Evolutionary conservation across 2,329 filamentous ascomycete genomes (phyloP).

Genomic region (Aspergillus pseudotamarii): DNA sequence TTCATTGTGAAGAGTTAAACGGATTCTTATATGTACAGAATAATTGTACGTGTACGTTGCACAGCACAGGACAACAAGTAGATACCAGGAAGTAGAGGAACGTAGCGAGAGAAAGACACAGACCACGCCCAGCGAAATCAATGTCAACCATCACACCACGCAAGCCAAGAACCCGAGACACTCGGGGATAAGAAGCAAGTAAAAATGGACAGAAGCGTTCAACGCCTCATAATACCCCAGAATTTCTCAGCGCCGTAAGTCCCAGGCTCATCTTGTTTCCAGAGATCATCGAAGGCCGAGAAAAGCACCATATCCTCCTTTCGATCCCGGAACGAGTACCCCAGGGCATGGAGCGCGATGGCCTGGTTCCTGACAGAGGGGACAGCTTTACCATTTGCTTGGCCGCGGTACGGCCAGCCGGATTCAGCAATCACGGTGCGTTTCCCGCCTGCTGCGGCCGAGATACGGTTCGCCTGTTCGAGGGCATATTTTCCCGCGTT

Average conservation of each 20-base stretch:
- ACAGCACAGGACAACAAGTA: neutral
- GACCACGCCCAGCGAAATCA: neutral
- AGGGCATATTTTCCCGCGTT: conserved; percentile 69
- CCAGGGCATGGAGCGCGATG: conserved; percentile 67
- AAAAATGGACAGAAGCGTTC: conserved; percentile 3
- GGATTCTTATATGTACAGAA: neutral
- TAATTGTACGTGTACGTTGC: neutral
- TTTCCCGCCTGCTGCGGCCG: conserved; percentile 55
- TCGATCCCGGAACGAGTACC: conserved; percentile 55
- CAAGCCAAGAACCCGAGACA: neutral
- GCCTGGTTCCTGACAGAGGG: conserved; percentile 69
- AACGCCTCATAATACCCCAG: conserved; percentile 63
- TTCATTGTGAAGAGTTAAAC: neutral
- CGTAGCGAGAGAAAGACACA: neutral
- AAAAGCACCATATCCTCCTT: conserved; percentile 65
- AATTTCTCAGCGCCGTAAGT: conserved; percentile 74
- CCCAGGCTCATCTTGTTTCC: conserved; percentile 67
- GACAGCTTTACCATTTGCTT: conserved; percentile 67
- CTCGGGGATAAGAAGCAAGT: neutral
- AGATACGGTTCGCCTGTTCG: conserved; percentile 55
- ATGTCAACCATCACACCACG: too few species aligned
- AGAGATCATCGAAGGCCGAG: conserved; percentile 76
- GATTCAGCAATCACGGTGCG: conserved; percentile 76
- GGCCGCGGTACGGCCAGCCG: conserved; percentile 77
- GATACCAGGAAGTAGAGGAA: neutral